phyloP scores from a whole-genome alignment of 2,329 filamentous ascomycete genomes.

The Penicillium occitanis region DNA sequence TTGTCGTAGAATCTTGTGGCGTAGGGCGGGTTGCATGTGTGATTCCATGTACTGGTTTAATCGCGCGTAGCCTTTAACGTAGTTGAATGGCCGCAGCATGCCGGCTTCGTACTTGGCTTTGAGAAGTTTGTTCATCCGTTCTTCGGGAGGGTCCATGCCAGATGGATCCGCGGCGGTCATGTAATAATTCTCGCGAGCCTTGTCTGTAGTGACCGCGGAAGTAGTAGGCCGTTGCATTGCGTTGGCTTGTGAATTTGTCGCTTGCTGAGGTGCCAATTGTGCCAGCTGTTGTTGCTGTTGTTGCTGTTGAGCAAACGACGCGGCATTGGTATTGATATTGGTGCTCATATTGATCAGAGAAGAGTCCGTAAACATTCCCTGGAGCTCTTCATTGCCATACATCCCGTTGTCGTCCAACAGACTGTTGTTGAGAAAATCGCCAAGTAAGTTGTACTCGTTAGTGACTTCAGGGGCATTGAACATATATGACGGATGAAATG shows the following conservation, averaged over 20 bases:
- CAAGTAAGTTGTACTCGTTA: slow-evolving; percentile 94
- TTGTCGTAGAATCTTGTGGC: slow-evolving; percentile 87
- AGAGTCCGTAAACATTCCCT: slow-evolving; percentile 62
- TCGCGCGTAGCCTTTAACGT: slow-evolving; percentile 91
- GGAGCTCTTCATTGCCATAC: slow-evolving; percentile 65
- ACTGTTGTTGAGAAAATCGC: slow-evolving; percentile 92
- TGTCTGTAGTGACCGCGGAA: slow-evolving; percentile 65
- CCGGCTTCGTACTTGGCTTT: slow-evolving; percentile 96
- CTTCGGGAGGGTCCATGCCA: slow-evolving; percentile 80
- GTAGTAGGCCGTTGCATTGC: slow-evolving; percentile 61
- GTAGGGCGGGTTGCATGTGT: slow-evolving; percentile 76
- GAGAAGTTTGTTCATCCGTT: slow-evolving; percentile 91
- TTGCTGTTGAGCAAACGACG: slow-evolving; percentile 38
- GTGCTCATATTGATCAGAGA: slow-evolving; percentile 50
- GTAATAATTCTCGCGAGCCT: slow-evolving; percentile 79
- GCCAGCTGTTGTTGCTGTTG: slow-evolving; percentile 34
- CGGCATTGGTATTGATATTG: slow-evolving; percentile 32
- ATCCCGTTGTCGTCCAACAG: slow-evolving; percentile 79
- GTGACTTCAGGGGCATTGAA: slow-evolving; percentile 91
- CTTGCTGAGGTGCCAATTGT: slow-evolving; percentile 30
- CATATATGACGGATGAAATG: slow-evolving; percentile 91
- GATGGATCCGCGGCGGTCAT: slow-evolving; percentile 94
- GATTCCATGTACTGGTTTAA: slow-evolving; percentile 89
- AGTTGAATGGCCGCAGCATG: slow-evolving; percentile 94
- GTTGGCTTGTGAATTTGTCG: slow-evolving; percentile 44